phyloP scores from a whole-genome alignment of 2,329 filamentous ascomycete species.

The Diplodia mutila region DNA sequence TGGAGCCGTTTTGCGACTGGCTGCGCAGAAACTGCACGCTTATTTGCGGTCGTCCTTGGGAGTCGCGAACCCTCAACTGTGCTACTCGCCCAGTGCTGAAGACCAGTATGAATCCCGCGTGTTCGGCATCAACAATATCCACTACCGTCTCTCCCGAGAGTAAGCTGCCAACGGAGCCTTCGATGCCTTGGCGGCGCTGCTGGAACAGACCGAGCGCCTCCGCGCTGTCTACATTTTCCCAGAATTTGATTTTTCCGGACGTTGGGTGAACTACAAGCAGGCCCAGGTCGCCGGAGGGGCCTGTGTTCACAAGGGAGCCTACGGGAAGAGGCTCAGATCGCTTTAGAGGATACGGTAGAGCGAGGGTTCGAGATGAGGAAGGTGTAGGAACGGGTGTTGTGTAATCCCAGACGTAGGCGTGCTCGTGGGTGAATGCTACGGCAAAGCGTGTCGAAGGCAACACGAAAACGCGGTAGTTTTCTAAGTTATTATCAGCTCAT shows the following conservation, averaged over 20 bases:
- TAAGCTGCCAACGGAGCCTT: slow-evolving; percentile 72
- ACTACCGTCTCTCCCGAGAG: slow-evolving; percentile 77
- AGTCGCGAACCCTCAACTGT: slow-evolving; percentile 83
- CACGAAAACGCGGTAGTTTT: slow-evolving; percentile 48
- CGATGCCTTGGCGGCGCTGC: slow-evolving; percentile 78
- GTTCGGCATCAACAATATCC: slow-evolving; percentile 81
- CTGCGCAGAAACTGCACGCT: slow-evolving; percentile 74
- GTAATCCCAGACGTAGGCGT: slow-evolving; percentile 92
- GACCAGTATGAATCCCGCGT: slow-evolving; percentile 80
- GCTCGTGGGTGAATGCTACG: slow-evolving; percentile 76
- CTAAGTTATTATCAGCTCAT: slow-evolving; percentile 28
- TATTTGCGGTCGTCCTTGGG: slow-evolving; percentile 82
- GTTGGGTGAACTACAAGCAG: slow-evolving; percentile 83
- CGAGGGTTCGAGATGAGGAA: slow-evolving; percentile 79
- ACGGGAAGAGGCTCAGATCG: slow-evolving; percentile 75
- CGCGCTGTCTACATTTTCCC: slow-evolving; percentile 91
- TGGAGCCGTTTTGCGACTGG: slow-evolving; percentile 50
- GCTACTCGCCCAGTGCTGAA: slow-evolving; percentile 86
- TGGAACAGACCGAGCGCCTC: slow-evolving; percentile 82
- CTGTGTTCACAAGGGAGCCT: slow-evolving; percentile 79
- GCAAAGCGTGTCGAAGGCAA: slow-evolving; percentile 69
- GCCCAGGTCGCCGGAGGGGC: slow-evolving; percentile 78
- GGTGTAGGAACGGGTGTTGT: slow-evolving; percentile 63
- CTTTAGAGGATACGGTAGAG: slow-evolving; percentile 73
- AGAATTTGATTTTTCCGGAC: slow-evolving; percentile 85